These are phyloP conservation scores for Cladosporium cucumerinum DNA, from an alignment of 2,329 filamentous ascomycete species.

Conservation along the genomic window DNA sequence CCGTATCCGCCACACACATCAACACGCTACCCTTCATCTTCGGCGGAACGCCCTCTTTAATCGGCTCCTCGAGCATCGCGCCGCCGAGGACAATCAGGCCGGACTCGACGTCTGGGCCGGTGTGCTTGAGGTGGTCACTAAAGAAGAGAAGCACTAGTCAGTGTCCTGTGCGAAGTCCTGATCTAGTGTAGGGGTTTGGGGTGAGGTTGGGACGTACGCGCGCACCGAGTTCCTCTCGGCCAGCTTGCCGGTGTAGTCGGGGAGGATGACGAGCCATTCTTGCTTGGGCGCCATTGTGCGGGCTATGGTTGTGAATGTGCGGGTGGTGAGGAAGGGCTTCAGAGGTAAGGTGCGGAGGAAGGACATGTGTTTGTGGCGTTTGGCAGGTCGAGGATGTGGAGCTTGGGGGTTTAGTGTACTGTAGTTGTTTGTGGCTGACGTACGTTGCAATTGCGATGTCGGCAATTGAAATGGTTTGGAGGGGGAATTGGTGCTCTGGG, in stretches of 20 bases:
- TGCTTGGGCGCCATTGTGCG: constrained; percentile 34
- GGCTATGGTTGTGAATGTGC: constrained; percentile 24
- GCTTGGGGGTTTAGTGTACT: not conserved
- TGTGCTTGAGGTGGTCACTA: constrained; percentile 55
- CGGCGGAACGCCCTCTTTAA: constrained; percentile 60
- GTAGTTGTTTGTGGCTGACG: not conserved
- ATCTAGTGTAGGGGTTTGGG: constrained; percentile 25
- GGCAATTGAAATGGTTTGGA: constrained; percentile 9
- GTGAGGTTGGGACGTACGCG: constrained; percentile 27
- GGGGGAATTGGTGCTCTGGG: not conserved
- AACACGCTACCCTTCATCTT: constrained; percentile 74
- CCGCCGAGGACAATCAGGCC: constrained; percentile 66
- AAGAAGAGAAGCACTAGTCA: not conserved
- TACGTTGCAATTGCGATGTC: constrained; percentile 16
- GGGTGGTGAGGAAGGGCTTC: not conserved
- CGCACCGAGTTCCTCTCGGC: constrained; percentile 44
- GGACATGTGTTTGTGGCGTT: constrained; percentile 1
- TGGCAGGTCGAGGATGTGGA: not conserved
- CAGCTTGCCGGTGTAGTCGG: constrained; percentile 43
- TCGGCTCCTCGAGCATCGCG: constrained; percentile 62
- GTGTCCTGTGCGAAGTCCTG: constrained; percentile 24
- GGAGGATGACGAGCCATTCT: constrained; percentile 52
- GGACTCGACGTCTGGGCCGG: constrained; percentile 52
- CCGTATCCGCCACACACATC: constrained; percentile 62
- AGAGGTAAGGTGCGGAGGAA: not conserved